Evolutionary conservation across 2,329 filamentous ascomycete species (phyloP).

Genomic region (Coniochaeta hoffmannii): DNA sequence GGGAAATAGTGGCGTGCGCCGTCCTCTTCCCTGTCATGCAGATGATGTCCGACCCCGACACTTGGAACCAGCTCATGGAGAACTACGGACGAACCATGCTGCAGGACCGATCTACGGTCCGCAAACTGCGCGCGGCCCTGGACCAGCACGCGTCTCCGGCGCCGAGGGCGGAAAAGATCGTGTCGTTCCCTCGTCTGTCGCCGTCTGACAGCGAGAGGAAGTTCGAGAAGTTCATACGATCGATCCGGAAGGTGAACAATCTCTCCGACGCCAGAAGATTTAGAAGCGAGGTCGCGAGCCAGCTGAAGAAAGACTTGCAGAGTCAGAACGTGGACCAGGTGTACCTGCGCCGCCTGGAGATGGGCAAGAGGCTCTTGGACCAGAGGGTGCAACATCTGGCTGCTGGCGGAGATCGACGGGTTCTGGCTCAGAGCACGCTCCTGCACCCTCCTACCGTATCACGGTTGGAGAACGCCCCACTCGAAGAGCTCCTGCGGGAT

Average conservation of each 20-base stretch:
- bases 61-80: slow-evolving; percentile 95
- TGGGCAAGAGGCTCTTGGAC: slow-evolving; percentile 83
- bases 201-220: slow-evolving; percentile 82
- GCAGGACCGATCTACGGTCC: slow-evolving; percentile 91
- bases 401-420: slow-evolving; percentile 49
- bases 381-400: slow-evolving; percentile 80
- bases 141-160: slow-evolving; percentile 89
- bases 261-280: slow-evolving; percentile 89
- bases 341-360: slow-evolving; percentile 83
- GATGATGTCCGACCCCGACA: slow-evolving; percentile 83
- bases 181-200: slow-evolving; percentile 69
- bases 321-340: slow-evolving; percentile 75
- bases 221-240: slow-evolving; percentile 90
- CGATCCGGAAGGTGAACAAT: slow-evolving; percentile 81
- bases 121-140: slow-evolving; percentile 81
- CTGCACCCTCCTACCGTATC: slow-evolving; percentile 37
- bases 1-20: slow-evolving; percentile 90
- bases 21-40: slow-evolving; percentile 76
- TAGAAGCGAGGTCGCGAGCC: slow-evolving; percentile 84
- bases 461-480: slow-evolving; percentile 63
- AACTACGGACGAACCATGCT: slow-evolving; percentile 78
- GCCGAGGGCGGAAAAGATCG: slow-evolving; percentile 55
- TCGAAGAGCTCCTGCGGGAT: slow-evolving; percentile 83
- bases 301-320: slow-evolving; percentile 77
- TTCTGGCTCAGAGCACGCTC: slow-evolving; percentile 16